phyloP scores from a whole-genome alignment of 2,329 filamentous ascomycete genomes.

The Apiospora pterosperma region DNA sequence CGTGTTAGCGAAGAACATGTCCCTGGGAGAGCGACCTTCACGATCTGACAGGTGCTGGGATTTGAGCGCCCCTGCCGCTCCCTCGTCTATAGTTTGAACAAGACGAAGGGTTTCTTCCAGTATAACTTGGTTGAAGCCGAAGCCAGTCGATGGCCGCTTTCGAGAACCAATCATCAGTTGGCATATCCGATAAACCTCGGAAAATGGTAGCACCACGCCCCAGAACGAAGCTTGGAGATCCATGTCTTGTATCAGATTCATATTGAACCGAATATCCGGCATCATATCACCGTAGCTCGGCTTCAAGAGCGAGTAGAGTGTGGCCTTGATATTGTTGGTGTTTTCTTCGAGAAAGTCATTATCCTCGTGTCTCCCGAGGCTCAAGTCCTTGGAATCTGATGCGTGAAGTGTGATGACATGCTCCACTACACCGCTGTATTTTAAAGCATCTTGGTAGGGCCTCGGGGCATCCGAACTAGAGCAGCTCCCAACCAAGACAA shows the following conservation, averaged over 20 bases:
- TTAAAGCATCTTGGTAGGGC: conserved; percentile 37
- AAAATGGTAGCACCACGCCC: conserved; percentile 17
- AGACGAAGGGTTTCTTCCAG: conserved; percentile 14
- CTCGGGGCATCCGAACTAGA: conserved; percentile 49
- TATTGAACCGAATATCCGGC: conserved; percentile 2
- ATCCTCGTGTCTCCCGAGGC: neutral
- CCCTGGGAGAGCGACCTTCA: conserved; percentile 22
- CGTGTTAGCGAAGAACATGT: conserved; percentile 10
- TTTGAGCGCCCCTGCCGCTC: conserved; percentile 29
- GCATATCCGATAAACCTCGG: conserved; percentile 24
- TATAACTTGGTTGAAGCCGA: conserved; percentile 14
- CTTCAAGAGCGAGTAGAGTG: conserved; percentile 11
- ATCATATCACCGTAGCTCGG: neutral
- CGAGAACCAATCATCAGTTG: conserved; percentile 23
- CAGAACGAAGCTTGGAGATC: conserved; percentile 12
- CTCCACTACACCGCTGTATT: conserved; percentile 36
- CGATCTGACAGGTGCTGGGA: conserved; percentile 35
- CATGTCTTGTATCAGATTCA: conserved; percentile 1
- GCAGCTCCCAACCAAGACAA: conserved; percentile 80
- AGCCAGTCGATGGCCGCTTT: neutral
- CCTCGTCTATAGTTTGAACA: conserved; percentile 18
- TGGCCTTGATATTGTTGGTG: conserved; percentile 22
- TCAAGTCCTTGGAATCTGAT: neutral
- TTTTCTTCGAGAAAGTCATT: conserved; percentile 23
- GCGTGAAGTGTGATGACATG: conserved; percentile 20